A percentile compares a stretch with the other conserved stretches of the same genome.
Conservation (phyloP, 1,284 basidiomycete genomes). For the Fomitopsis schrenkii region DNA sequence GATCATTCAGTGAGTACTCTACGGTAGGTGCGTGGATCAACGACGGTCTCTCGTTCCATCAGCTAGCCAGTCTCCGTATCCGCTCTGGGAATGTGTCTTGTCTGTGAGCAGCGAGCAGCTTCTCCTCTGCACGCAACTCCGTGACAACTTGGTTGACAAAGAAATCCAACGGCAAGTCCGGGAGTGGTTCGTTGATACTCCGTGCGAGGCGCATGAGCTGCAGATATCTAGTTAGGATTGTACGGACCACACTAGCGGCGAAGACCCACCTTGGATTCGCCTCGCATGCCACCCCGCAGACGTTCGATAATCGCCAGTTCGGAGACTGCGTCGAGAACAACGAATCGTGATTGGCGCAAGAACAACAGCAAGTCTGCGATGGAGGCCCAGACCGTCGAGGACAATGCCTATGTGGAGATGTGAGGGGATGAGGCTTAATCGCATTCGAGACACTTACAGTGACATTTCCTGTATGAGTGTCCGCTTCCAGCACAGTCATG, state of each 20-base stretch:
- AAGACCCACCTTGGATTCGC: constrained; percentile 49
- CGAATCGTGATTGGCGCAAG: constrained; percentile 48
- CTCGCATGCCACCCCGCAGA: constrained; percentile 39
- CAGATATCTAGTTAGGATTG: not conserved
- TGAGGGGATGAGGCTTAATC: not conserved
- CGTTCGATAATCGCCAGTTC: constrained; percentile 47
- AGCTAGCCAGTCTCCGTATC: constrained; percentile 20
- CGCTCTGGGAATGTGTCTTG: constrained; percentile 26
- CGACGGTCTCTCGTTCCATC: not conserved
- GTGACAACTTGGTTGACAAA: constrained; percentile 51
- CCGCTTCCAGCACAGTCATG: constrained; percentile 43
- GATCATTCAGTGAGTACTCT: not conserved
- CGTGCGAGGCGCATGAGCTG: constrained; percentile 51
- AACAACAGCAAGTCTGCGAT: constrained; percentile 64
- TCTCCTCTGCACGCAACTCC: constrained; percentile 60
- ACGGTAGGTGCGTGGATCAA: not conserved
- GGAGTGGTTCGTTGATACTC: constrained; percentile 44
- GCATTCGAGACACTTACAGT: constrained; percentile 30
- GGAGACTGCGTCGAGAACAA: constrained; percentile 46
- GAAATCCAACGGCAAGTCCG: constrained; percentile 37
- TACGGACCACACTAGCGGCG: not conserved
- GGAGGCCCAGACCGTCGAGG: constrained; percentile 52
- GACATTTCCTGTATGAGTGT: constrained; percentile 40
- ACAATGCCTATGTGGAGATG: constrained; percentile 41
- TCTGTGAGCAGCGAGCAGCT: constrained; percentile 45